These are phyloP conservation scores for Pseudogymnoascus sp. DNA, from an alignment of 2,329 filamentous ascomycete genomes.

Conservation along the genomic window DNA sequence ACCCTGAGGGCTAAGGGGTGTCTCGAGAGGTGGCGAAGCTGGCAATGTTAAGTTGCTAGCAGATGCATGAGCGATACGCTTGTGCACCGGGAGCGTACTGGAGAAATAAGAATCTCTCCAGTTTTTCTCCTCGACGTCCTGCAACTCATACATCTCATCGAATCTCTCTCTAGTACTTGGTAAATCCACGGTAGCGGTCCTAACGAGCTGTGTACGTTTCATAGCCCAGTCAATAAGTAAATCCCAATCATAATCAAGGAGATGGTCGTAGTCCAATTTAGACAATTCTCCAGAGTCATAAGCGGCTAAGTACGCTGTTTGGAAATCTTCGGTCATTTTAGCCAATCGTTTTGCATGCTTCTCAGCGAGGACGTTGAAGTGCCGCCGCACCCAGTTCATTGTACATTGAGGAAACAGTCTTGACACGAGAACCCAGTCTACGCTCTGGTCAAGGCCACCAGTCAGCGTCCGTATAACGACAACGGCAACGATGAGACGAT, in stretches of 20 bases:
- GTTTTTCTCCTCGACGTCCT: slow-evolving; percentile 33
- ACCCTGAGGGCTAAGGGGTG: slow-evolving; percentile 19
- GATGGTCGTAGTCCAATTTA: slow-evolving; percentile 53
- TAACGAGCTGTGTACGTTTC: slow-evolving; percentile 28
- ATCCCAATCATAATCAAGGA: slow-evolving; percentile 60
- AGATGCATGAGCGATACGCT: slow-evolving; percentile 28
- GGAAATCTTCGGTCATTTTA: slow-evolving; percentile 54
- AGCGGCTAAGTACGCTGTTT: slow-evolving; percentile 55
- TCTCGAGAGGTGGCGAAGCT: slow-evolving; percentile 16
- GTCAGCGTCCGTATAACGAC: slow-evolving; percentile 49
- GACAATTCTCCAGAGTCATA: slow-evolving; percentile 56
- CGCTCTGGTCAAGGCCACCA: slow-evolving; percentile 49
- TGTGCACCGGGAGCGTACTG: slow-evolving; percentile 38
- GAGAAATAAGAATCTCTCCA: slow-evolving; percentile 53
- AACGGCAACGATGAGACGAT: slow-evolving; percentile 47
- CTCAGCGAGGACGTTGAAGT: slow-evolving; percentile 46
- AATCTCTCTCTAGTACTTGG: slow-evolving; percentile 41
- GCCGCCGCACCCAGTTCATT: slow-evolving; percentile 43
- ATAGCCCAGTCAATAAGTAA: slow-evolving; percentile 59
- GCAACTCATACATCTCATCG: slow-evolving; percentile 31
- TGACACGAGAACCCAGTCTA: slow-evolving; percentile 54
- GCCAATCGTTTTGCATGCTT: slow-evolving; percentile 46
- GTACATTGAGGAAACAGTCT: slow-evolving; percentile 47
- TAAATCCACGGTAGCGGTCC: slow-evolving; percentile 32
- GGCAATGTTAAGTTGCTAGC: slow-evolving; percentile 38